A percentile compares a stretch with the other conserved stretches of the same genome.
Evolutionary conservation across 106 monocot species (phyloP).

Genomic region (Agapanthus africanus): DNA sequence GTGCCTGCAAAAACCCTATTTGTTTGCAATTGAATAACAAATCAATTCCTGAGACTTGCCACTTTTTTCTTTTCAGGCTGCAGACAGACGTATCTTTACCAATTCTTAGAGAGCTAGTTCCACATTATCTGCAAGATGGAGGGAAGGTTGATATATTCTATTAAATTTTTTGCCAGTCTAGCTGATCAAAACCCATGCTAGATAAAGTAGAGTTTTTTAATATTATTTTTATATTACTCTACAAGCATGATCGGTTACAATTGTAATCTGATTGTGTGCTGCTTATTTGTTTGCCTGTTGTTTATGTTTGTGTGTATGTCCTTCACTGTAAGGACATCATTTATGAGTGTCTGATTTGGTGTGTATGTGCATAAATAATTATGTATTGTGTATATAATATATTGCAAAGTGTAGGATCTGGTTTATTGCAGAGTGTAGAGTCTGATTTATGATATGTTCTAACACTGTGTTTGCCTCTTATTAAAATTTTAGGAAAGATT

Average conservation of each 20-base stretch:
- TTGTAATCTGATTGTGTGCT: no score
- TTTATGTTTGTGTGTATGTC: no score
- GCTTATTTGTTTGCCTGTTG: no score
- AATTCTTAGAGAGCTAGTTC: slow-evolving; percentile 77
- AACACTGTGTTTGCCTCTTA: slow-evolving; percentile 1
- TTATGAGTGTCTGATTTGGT: no score
- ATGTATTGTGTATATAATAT: no score
- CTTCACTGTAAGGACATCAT: no score
- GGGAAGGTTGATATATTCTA: slow-evolving; percentile 46
- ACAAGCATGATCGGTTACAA: background rate
- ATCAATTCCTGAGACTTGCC: background rate
- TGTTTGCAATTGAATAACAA: background rate
- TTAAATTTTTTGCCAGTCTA: background rate
- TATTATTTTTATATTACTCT: background rate
- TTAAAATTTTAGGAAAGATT: slow-evolving; percentile 63
- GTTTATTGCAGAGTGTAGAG: no score
- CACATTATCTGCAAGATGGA: slow-evolving; percentile 91
- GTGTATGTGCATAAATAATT: no score
- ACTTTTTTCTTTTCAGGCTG: slow-evolving; percentile 39
- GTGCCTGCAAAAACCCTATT: background rate
- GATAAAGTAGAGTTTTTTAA: background rate
- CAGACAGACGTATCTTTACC: slow-evolving; percentile 78
- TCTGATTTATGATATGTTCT: background rate
- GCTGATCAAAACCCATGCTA: background rate
- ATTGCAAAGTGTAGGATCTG: no score